These are phyloP conservation scores for Saccharomycopsis synnaedendra DNA, from an alignment of 805 yeast species.

Conservation along the genomic window DNA sequence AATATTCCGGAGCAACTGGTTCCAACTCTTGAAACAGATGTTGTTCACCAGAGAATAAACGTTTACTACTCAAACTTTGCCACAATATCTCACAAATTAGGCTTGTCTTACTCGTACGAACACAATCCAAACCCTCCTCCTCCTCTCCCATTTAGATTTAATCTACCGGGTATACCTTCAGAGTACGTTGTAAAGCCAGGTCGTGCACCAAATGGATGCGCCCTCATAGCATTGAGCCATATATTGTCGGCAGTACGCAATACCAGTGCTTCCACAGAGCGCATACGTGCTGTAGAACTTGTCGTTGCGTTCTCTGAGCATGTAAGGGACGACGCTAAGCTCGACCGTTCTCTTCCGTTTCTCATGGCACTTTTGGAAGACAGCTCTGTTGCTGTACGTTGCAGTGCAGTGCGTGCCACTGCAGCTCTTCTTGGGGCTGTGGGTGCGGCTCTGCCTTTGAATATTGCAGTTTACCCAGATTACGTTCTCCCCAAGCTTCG, in stretches of 20 bases:
- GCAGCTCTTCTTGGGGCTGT: constrained; percentile 61
- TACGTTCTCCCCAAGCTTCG: constrained; percentile 66
- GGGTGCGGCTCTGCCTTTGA: constrained; percentile 57
- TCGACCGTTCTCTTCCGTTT: constrained; percentile 80
- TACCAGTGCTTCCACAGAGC: constrained; percentile 45
- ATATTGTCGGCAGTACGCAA: constrained; percentile 52
- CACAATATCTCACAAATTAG: constrained; percentile 31
- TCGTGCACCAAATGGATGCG: constrained; percentile 28
- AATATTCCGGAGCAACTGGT: no score
- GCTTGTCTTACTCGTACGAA: constrained; percentile 22
- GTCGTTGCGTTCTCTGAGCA: constrained; percentile 67
- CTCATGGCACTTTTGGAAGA: constrained; percentile 66
- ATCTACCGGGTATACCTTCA: constrained; percentile 40
- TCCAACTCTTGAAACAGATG: background rate
- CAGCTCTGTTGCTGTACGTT: constrained; percentile 49
- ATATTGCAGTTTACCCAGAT: constrained; percentile 69
- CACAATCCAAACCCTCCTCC: constrained; percentile 6
- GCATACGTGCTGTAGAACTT: constrained; percentile 64
- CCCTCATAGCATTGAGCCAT: constrained; percentile 45
- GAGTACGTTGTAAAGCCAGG: constrained; percentile 32
- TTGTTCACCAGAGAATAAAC: constrained; percentile 32
- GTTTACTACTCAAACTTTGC: constrained; percentile 50
- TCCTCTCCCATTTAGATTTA: constrained; percentile 29
- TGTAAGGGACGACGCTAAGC: constrained; percentile 69
- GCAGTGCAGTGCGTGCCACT: constrained; percentile 49